Conservation (phyloP, 345 rosid species). For the Salix caprea region DNA sequence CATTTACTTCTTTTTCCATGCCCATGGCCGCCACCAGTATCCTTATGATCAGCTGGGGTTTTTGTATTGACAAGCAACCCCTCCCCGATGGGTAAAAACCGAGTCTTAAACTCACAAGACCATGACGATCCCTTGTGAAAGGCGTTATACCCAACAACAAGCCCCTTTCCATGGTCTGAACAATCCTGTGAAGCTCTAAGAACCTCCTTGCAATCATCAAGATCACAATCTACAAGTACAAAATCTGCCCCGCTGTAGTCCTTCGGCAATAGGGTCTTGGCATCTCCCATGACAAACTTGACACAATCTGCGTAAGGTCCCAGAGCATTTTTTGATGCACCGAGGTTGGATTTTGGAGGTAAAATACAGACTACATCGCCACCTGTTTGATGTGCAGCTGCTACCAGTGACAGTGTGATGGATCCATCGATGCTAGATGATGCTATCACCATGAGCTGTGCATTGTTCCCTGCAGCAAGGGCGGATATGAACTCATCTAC, state of each 20-base stretch:
- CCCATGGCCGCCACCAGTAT: background rate
- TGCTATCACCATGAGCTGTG: slow-evolving; percentile 44
- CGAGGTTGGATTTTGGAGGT: background rate
- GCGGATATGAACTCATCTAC: slow-evolving; percentile 57
- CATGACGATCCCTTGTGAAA: slow-evolving; percentile 20
- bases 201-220: slow-evolving; percentile 15
- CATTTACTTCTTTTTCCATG: slow-evolving; percentile 37
- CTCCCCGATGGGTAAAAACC: slow-evolving; percentile 51
- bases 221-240: slow-evolving; percentile 40
- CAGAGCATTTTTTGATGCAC: slow-evolving; percentile 11
- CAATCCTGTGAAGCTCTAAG: slow-evolving; percentile 25
- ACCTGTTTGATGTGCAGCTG: slow-evolving; percentile 46
- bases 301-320: slow-evolving; percentile 24
- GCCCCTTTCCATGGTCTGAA: slow-evolving; percentile 1
- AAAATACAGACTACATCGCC: slow-evolving; percentile 40
- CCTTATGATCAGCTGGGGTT: background rate
- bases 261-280: slow-evolving; percentile 18
- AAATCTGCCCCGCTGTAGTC: slow-evolving; percentile 39
- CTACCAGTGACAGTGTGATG: slow-evolving; percentile 30
- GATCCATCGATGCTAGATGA: slow-evolving; percentile 15
- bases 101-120: slow-evolving; percentile 22
- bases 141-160: slow-evolving; percentile 49
- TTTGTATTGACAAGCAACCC: slow-evolving; percentile 37
- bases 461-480: slow-evolving; percentile 51
- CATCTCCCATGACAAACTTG: slow-evolving; percentile 34